phyloP scores from a whole-genome alignment of 441 rosid genomes.

The Adansonia gregorii region DNA sequence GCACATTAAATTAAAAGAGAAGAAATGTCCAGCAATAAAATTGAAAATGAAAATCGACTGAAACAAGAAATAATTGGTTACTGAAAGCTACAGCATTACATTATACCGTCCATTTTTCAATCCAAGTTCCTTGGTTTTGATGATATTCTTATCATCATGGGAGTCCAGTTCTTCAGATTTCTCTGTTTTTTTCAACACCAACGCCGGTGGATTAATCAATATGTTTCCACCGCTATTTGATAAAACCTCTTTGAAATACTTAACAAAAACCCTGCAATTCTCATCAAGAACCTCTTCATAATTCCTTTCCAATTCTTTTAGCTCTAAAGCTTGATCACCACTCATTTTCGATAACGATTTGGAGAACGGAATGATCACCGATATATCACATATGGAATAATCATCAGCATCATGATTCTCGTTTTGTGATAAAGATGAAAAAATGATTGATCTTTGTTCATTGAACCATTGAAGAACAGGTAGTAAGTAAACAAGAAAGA shows the following conservation, averaged over 20 bases:
- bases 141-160: slow-evolving; percentile 30
- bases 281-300: slow-evolving; percentile 59
- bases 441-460: slow-evolving; percentile 46
- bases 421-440: slow-evolving; percentile 31
- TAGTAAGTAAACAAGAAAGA: slow-evolving; percentile 56
- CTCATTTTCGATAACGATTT: slow-evolving; percentile 61
- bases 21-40: not conserved
- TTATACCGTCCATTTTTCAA: slow-evolving; percentile 58
- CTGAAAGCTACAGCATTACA: slow-evolving; percentile 43
- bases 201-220: slow-evolving; percentile 38
- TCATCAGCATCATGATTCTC: slow-evolving; percentile 29
- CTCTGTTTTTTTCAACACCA: slow-evolving; percentile 33
- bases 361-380: slow-evolving; percentile 42
- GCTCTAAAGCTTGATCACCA: slow-evolving; percentile 50
- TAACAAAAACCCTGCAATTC: slow-evolving; percentile 55
- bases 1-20: not conserved
- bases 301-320: slow-evolving; percentile 53
- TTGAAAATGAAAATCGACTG: slow-evolving; percentile 1
- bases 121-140: slow-evolving; percentile 36
- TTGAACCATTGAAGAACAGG: slow-evolving; percentile 55
- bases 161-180: slow-evolving; percentile 23
- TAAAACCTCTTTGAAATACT: slow-evolving; percentile 50
- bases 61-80: not conserved
- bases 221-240: slow-evolving; percentile 27
- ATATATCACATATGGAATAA: slow-evolving; percentile 33